Base-by-base conservation (phyloP, 2,329 filamentous ascomycete genomes). In the Verruconis gallopava region DNA sequence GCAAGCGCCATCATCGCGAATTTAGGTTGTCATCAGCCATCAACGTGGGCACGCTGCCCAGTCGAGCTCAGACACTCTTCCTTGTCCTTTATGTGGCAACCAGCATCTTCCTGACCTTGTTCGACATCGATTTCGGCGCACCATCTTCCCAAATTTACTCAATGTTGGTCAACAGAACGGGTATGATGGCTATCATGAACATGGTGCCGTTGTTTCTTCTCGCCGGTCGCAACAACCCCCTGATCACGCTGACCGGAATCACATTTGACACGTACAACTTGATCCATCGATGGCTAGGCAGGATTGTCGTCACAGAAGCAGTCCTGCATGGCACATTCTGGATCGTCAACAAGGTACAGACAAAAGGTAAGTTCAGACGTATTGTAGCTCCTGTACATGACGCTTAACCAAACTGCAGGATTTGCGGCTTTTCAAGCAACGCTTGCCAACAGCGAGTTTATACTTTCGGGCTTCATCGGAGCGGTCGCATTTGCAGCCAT, bases 211-310 rank as follows among this genome's bases (percentile, higher is more conserved):
- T 88, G 3, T 81, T 86, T 60, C 59, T 86, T 38, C 68, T 86
- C 57, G 79, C 81, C 37, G 77, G 79, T 33, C 72, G 82, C 51
- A 88, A 86, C 64, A 88, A 88, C 61, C 81, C 81, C 17, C 67
- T 89, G 49, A 85, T 88, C 55, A 67, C 68, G 46, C 65, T 81
- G 49, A 68, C 84, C 41, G 76, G 77, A 47, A 77, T 88, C 48
- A 83, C 79, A 3, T 89, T 86, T 58, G 82, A 89, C 58, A 85
- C 80, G 1, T 86, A 83, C 68, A 89, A 88, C 63, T 62, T 89
- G 47, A 67, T 88, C 44, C 82, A 89, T 60, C 74, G 83, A 47
- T 88, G 82, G 82, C 72, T 85, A 48, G 82, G 82, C 51, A 76
- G 82, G 30, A 83, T 86, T 46, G 79, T 82, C 19, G 70, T 81